Evolutionary conservation across 1,139 yeast genomes (phyloP).

Genomic region (Magnusiomyces magnusii): DNA sequence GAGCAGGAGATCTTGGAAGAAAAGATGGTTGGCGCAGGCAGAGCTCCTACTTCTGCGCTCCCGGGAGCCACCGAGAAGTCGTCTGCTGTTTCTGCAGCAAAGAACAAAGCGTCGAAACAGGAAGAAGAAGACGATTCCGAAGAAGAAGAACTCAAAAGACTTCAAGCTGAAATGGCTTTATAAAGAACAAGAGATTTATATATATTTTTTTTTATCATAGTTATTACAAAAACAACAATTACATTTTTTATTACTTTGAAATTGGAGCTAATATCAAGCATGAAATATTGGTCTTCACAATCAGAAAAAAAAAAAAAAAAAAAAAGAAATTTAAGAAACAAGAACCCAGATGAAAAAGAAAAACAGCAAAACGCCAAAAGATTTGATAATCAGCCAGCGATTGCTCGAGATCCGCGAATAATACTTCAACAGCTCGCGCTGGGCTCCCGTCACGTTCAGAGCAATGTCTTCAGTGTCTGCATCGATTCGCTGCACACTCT

Average conservation of each 20-base stretch:
- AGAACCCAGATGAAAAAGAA: slow-evolving; percentile 30
- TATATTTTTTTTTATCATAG: too few species aligned
- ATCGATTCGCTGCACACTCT: slow-evolving; percentile 90
- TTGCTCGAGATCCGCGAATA: slow-evolving; percentile 83
- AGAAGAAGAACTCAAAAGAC: slow-evolving; percentile 81
- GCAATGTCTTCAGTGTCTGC: slow-evolving; percentile 91
- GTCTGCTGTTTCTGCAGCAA: slow-evolving; percentile 26
- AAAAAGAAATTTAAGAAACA: slow-evolving; percentile 20
- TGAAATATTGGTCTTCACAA: background rate
- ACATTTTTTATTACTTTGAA: background rate
- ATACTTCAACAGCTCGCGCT: slow-evolving; percentile 83
- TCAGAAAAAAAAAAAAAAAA: background rate
- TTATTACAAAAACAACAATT: too few species aligned
- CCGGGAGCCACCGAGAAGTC: slow-evolving; percentile 29
- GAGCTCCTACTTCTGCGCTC: slow-evolving; percentile 34
- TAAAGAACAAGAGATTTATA: slow-evolving; percentile 27
- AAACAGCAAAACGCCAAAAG: slow-evolving; percentile 72
- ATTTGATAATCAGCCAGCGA: slow-evolving; percentile 84
- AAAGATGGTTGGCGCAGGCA: slow-evolving; percentile 46
- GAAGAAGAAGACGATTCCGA: slow-evolving; percentile 71
- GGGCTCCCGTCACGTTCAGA: slow-evolving; percentile 87
- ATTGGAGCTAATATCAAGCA: background rate
- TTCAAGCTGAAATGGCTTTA: slow-evolving; percentile 94
- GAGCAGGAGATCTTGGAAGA: slow-evolving; percentile 72
- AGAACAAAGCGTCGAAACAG: slow-evolving; percentile 33